Percentiles rank a stretch among this genome's conserved stretches.
phyloP scores from a whole-genome alignment of 768 basidiomycete genomes.

The Tricholoma flavovirens region DNA sequence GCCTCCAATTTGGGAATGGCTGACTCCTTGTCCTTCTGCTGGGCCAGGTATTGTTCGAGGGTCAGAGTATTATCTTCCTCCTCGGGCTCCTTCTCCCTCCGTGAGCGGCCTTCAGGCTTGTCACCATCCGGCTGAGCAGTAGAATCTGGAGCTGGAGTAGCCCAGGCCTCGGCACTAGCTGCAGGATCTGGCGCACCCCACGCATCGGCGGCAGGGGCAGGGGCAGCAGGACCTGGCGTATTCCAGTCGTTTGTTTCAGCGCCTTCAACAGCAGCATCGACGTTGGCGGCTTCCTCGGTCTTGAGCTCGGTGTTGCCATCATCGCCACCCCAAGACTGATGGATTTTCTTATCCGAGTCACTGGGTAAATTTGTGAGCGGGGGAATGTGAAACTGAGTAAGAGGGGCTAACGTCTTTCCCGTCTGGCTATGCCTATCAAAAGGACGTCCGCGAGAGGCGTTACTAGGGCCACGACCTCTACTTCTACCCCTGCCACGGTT shows the following conservation, averaged over 20 bases:
- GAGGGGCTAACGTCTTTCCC: conserved; percentile 63
- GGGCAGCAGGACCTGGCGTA: conserved; percentile 19
- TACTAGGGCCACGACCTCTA: conserved; percentile 28
- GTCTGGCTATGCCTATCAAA: conserved; percentile 87
- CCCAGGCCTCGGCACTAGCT: conserved; percentile 20
- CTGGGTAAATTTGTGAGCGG: conserved; percentile 29
- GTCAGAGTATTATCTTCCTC: conserved; percentile 94
- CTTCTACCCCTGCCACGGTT: conserved; percentile 48
- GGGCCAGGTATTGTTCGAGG: conserved; percentile 87
- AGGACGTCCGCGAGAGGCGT: conserved; percentile 52
- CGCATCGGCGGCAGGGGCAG: conserved; percentile 17
- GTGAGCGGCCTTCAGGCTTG: conserved; percentile 32
- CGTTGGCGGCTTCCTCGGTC: conserved; percentile 67
- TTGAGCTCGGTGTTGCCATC: conserved; percentile 81
- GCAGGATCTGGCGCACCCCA: conserved; percentile 31
- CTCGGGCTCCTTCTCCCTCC: conserved; percentile 60
- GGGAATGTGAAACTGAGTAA: conserved; percentile 3
- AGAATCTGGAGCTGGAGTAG: background rate
- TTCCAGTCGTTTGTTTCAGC: conserved; percentile 33
- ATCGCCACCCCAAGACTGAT: conserved; percentile 93
- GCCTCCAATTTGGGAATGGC: conserved; percentile 74
- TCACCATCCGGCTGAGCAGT: conserved; percentile 35
- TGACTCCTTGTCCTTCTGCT: conserved; percentile 61
- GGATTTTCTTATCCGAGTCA: conserved; percentile 93
- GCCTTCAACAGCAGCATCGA: conserved; percentile 61